Evolutionary conservation across 2,329 filamentous ascomycete species (phyloP), one percentile per base, ranked within the genome.

Genomic region (Sporothrix variecibatus): DNA sequence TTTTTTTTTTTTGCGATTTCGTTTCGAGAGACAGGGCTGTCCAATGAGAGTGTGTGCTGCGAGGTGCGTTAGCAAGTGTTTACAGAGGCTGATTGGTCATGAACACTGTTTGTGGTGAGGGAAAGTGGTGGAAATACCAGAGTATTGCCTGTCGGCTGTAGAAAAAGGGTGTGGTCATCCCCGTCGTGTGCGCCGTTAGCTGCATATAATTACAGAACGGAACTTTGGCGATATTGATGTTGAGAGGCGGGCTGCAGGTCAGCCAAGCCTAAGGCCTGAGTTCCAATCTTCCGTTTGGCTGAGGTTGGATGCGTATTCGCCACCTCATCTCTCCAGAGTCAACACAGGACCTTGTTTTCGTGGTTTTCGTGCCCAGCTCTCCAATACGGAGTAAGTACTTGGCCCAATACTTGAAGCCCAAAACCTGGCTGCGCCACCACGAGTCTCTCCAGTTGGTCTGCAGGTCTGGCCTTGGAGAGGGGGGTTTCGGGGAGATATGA

Each of bases 21-120:
- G 34, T 56, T 56, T 56, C n/a, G 28, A 2, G 34, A 65, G 34
- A 65, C 60, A 65, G 60, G 60, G 60, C 60, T 65, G 60, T 8
- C 60, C 60, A 65, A 65, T 65, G n/a, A 43, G 9, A n/a, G 20
- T 15, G 34, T 26, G 60, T 40, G n/a, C 38, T 26, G 60, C 28
- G 5, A 5, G 2, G 56, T 34, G 56, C 56, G 6, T 60, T 34
- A 34, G 28, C n/a, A 43, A 34, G 60, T 38, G 38, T 46, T 67
- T 40, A 46, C 62, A 67, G 62, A 67, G 62, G 23, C 38, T 65
- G 38, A 65, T 65, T 65, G 62, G 62, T 65, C 62, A 43, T 26
- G 34, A 15, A 46, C 31, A 28, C 15, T 12, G 43, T 12, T 28
- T 17, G 1, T 17, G 8, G 31, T 43, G 38, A 46, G 23, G 23